Conservation (phyloP, 176 grass and related monocot genomes). For the Thinopyrum elongatum region DNA sequence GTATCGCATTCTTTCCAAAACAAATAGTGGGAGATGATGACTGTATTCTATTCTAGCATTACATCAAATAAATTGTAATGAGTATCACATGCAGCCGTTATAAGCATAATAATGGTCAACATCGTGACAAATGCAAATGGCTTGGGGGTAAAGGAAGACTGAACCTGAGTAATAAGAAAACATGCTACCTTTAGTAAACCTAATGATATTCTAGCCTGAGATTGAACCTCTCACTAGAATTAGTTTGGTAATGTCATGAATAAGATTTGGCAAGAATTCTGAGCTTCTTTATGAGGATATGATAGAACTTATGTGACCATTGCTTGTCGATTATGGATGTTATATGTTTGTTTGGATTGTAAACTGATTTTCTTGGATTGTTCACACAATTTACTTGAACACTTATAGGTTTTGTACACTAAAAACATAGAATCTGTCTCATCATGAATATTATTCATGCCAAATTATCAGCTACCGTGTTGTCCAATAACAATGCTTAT, state of each 20-base stretch:
- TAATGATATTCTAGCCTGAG: not conserved
- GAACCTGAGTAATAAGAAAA: not conserved
- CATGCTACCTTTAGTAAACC: not conserved
- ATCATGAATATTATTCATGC: not conserved
- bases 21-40: not conserved
- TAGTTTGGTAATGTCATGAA: not conserved
- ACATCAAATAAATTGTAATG: not conserved
- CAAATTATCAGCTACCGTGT: not conserved
- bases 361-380: not conserved
- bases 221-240: not conserved
- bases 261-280: not conserved
- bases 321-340: not conserved
- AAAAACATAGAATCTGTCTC: not conserved
- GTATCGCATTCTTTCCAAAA: not conserved
- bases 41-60: not conserved
- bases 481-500: not conserved
- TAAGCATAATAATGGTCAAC: not conserved
- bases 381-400: not conserved
- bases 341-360: not conserved
- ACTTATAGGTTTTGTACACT: no score
- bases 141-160: no score
- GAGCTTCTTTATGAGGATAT: not conserved
- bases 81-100: not conserved
- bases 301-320: not conserved
- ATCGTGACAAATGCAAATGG: not conserved